Conservation (phyloP, 2,329 filamentous ascomycete genomes). For the Xylaria sp. region DNA sequence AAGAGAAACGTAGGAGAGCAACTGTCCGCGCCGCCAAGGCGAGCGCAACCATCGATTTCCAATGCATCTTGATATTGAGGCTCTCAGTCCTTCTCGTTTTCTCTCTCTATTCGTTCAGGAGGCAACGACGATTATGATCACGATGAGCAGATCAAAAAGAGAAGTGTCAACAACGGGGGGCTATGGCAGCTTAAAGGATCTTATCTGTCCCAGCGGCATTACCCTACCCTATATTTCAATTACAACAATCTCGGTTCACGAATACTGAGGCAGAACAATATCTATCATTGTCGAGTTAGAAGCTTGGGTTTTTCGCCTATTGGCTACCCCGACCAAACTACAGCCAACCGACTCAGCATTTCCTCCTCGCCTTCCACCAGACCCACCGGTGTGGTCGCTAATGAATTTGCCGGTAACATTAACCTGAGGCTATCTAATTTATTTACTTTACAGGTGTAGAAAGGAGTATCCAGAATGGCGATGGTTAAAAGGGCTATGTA, state of each 20-base stretch:
- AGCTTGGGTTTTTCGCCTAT: slow-evolving; percentile 7
- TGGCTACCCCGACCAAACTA: slow-evolving; percentile 21
- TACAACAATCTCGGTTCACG: slow-evolving; percentile 12
- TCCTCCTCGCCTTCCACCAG: slow-evolving; percentile 6
- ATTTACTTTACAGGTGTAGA: slow-evolving; percentile 23
- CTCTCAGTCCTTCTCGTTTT: not conserved
- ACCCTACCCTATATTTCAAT: slow-evolving; percentile 4
- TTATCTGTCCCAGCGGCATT: slow-evolving; percentile 13
- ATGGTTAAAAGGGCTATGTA: slow-evolving; percentile 29
- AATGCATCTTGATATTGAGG: slow-evolving; percentile 38
- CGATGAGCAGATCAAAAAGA: not conserved
- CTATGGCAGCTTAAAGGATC: slow-evolving; percentile 10
- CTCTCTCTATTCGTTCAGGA: not conserved
- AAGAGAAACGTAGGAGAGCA: slow-evolving; percentile 46
- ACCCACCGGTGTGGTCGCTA: slow-evolving; percentile 16
- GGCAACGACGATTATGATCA: not conserved
- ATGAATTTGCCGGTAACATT: slow-evolving; percentile 32
- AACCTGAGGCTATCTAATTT: slow-evolving; percentile 20
- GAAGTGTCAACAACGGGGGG: not conserved
- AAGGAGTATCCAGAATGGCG: slow-evolving; percentile 23
- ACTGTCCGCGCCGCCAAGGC: slow-evolving; percentile 40
- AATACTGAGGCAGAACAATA: slow-evolving; percentile 16
- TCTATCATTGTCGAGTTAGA: slow-evolving; percentile 2
- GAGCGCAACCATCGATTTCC: slow-evolving; percentile 38
- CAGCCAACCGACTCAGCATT: slow-evolving; percentile 14